A percentile compares a stretch with the other conserved stretches of the same genome.
These are phyloP conservation scores for Heterobasidion annosum DNA, from an alignment of 1,284 basidiomycete species.

Conservation along the genomic window DNA sequence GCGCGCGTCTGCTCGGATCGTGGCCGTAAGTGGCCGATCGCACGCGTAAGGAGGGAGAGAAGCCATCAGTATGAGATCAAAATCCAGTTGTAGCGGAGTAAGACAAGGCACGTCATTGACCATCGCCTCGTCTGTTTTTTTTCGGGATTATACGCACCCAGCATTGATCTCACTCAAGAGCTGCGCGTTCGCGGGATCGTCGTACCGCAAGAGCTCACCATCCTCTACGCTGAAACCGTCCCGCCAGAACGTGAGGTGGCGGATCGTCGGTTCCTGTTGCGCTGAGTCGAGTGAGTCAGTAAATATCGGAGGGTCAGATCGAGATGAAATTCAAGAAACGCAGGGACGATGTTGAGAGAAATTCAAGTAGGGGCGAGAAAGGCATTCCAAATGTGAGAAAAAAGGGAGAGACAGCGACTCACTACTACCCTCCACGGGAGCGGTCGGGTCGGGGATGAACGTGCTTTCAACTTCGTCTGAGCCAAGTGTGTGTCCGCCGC, in stretches of 20 bases:
- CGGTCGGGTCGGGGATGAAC: slow-evolving; percentile 63
- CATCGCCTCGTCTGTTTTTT: no score
- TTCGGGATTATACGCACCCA: slow-evolving; percentile 43
- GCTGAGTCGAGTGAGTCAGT: not conserved
- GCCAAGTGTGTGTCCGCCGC: slow-evolving; percentile 80
- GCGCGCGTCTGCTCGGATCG: slow-evolving; percentile 51
- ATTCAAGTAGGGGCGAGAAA: not conserved
- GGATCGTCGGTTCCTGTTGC: slow-evolving; percentile 45
- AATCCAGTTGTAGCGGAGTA: no score
- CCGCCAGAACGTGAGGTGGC: slow-evolving; percentile 88
- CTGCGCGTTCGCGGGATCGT: slow-evolving; percentile 70
- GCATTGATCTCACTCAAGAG: slow-evolving; percentile 75
- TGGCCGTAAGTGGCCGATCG: not conserved
- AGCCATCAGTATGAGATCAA: no score
- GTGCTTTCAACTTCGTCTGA: slow-evolving; percentile 74
- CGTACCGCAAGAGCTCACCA: slow-evolving; percentile 80
- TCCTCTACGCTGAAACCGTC: slow-evolving; percentile 94
- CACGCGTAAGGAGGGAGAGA: no score
- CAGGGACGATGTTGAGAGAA: not conserved
- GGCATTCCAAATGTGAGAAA: not conserved
- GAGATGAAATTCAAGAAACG: not conserved
- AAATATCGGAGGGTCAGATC: not conserved
- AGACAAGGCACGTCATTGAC: no score
- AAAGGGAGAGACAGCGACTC: not conserved
- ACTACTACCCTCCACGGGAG: slow-evolving; percentile 15